Evolutionary conservation across 768 basidiomycete species (phyloP), one percentile per base, ranked within the genome.

Genomic region (Podaxis sp.): DNA sequence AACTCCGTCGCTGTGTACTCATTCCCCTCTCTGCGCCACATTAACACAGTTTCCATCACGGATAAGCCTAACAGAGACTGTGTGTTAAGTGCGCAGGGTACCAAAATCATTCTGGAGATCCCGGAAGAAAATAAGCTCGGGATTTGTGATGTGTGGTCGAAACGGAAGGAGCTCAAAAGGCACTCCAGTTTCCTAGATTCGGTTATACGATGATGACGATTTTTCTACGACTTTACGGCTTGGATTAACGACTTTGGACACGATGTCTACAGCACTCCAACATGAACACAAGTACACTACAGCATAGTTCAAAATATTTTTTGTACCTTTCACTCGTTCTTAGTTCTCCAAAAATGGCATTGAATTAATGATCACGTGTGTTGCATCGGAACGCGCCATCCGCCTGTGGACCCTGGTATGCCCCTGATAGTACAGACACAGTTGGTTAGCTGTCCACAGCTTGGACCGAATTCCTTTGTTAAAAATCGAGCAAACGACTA

Each of bases 1-100:
- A 80, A 80, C 67, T 70, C 76, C 1, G 69, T 86, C 56, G 75
- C 78, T 40, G 80, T 86, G 2, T 82, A 86, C 68, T 75, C 82
- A 1, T 89, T 85, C 70, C 90, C 91, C 0, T 79, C 80, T 1
- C 73, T 92, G 59, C 76, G 81, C 2, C 84, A 84, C 61, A 81
- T 91, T 4, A 79, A 81, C 55, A 76, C 72, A 1, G 64, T 74
- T 25, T 53, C 67, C 2, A 59, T 71, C 15, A 78, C 81, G 51
- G 76, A 79, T 19, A 75, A 85, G 41, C 82, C 85, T n/a, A 78
- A 92, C 38, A 80, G 82, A 15, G 84, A 84, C 47, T 83, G 85
- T 61, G 76, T 90, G 2, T 65, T 79, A n/a, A 68, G 69, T 66
- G 66, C 67, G 13, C 66, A 68, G 19, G 70, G 71, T 1, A 71